Percentiles rank a stretch among this genome's conserved stretches.
phyloP scores from a whole-genome alignment of 805 yeast genomes.

The Diddensiella santjacobensis region DNA sequence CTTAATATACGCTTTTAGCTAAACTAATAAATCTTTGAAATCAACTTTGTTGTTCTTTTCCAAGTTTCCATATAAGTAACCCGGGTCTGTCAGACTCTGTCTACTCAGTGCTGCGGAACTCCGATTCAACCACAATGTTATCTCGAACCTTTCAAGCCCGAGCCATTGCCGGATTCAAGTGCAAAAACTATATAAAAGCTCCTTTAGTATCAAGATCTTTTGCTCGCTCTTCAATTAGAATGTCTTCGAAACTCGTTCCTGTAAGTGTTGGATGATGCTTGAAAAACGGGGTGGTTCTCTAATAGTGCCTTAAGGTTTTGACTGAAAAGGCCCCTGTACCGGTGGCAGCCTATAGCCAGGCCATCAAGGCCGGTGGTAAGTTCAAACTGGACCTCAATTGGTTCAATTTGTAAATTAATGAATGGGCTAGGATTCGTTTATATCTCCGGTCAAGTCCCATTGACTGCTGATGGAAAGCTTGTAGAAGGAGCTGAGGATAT shows the following conservation, averaged over 20 bases:
- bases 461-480: slow-evolving; percentile 70
- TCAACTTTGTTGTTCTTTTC: too few relatives aligned
- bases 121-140: not conserved
- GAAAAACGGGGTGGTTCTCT: too few relatives aligned
- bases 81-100: too few relatives aligned
- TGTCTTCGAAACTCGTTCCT: not conserved
- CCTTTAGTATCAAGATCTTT: not conserved
- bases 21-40: too few relatives aligned
- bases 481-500: slow-evolving; percentile 73
- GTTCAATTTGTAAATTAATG: too few relatives aligned
- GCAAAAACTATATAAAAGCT: not conserved
- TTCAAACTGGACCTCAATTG: not conserved
- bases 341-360: slow-evolving; percentile 95
- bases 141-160: not conserved
- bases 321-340: slow-evolving; percentile 77
- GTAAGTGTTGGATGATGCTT: not conserved
- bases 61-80: too few relatives aligned
- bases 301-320: slow-evolving; percentile 8
- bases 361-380: slow-evolving; percentile 72
- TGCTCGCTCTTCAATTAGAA: not conserved
- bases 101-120: not conserved
- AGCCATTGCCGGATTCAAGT: not conserved
- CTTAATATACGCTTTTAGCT: too few relatives aligned
- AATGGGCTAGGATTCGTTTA: slow-evolving; percentile 70
- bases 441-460: slow-evolving; percentile 94